Base-by-base conservation (phyloP, 192 early-diverging fungal genomes). In the Chytriomyces hyalinus region DNA sequence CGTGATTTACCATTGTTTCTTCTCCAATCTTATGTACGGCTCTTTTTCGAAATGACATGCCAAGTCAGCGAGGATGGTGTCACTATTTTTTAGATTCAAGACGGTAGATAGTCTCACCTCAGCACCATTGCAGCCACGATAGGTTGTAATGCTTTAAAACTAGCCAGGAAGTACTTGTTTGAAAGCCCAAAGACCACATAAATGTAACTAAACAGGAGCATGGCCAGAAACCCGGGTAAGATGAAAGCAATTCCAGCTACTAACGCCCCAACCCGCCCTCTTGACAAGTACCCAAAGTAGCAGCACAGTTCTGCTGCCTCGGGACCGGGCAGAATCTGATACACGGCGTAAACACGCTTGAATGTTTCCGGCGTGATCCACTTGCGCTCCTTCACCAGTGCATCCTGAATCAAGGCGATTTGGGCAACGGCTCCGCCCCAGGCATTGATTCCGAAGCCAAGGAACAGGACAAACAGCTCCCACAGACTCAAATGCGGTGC, bases 381-480 rank as follows among this genome's bases (percentile, higher is more conserved):
- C 49, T 79, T 65, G 20, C 73, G 49, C 67, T 88, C 59, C 17
- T 67, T 53, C 1, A 89, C 87, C 7, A 89, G 75, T 48, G 48
- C 64, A 6, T 89, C 86, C 65, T 89, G 82, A 47, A 89, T 24
- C 15, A 70, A 51, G 49, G 85, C 84, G 51, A 89, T 89, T 82
- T 89, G 88, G 59, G 86, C 80, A 1, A 88, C 88, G 2, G 88
- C 70, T 2, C 87, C 87, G 28, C 87, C 87, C 85, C 87, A 88
- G 26, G 87, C 87, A 20, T 64, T 61, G 47, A 82, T 24, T 36
- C 87, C 87, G 72, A 88, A 89, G 50, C 76, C 59, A 0, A 86
- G 10, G 51, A 86, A 84, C 43, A 87, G 71, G 1, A 62, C 53
- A 59, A 84, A 88, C 8, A 88, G 71, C 67, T 76, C 49, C 70